phyloP scores from a whole-genome alignment of 108 stramenopile genomes.

The Aurantiochytrium sp. region DNA sequence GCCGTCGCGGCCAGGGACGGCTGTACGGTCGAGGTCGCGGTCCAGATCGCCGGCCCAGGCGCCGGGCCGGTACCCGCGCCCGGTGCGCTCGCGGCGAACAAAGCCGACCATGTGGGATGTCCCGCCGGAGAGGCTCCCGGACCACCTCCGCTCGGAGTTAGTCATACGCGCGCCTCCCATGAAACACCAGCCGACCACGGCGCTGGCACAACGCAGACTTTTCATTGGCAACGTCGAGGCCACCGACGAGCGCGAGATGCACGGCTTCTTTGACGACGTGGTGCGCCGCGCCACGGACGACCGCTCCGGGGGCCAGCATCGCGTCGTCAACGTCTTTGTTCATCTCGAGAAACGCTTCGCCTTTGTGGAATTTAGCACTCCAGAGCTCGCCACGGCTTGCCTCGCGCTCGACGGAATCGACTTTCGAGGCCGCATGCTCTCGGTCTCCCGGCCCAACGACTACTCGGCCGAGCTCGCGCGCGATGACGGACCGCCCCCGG shows the following conservation, averaged over 20 bases:
- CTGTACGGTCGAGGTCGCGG: background rate
- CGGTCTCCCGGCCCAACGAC: conserved; percentile 92
- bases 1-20: background rate
- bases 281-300: conserved; percentile 52
- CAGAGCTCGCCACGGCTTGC: conserved; percentile 86
- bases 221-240: conserved; percentile 81
- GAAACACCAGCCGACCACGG: conserved; percentile 41
- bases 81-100: conserved; percentile 40
- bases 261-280: conserved; percentile 73
- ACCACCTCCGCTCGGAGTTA: background rate
- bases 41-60: background rate
- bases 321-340: conserved; percentile 85
- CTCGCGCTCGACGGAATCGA: conserved; percentile 81
- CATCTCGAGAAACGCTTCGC: conserved; percentile 85
- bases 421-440: conserved; percentile 72
- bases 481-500: background rate
- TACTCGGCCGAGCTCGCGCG: conserved; percentile 77
- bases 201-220: conserved; percentile 88
- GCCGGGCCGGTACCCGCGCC: conserved; percentile 24
- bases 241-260: conserved; percentile 71
- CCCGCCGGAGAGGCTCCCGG: conserved; percentile 39
- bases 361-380: conserved; percentile 87
- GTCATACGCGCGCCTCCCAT: background rate
- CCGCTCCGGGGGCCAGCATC: conserved; percentile 55
- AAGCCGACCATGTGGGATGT: conserved; percentile 38